Percentiles rank a stretch among this genome's conserved stretches.
Conservation (phyloP, 225 moss, liverwort and hornwort species). For the Pseudoscleropodium purum region DNA sequence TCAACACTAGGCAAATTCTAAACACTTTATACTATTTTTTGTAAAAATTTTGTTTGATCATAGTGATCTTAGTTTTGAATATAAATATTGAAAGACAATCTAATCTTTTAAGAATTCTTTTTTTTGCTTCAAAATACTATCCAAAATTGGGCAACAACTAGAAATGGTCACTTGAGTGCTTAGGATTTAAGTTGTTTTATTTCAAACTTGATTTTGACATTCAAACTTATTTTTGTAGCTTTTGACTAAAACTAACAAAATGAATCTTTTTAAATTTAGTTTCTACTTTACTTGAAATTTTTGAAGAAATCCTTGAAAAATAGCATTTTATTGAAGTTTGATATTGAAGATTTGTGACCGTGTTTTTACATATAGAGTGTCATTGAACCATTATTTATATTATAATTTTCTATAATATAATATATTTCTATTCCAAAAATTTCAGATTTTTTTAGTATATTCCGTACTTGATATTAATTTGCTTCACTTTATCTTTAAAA, state of each 20-base stretch:
- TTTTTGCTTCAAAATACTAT: too few relatives aligned
- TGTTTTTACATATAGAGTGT: neutral
- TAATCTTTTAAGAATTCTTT: too few relatives aligned
- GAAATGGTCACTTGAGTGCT: too few relatives aligned
- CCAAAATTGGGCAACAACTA: too few relatives aligned
- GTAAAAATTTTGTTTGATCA: too few relatives aligned
- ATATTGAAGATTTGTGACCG: neutral
- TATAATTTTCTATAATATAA: neutral
- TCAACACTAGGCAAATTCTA: too few relatives aligned
- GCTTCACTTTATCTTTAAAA: neutral
- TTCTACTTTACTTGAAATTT: neutral
- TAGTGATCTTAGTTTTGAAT: too few relatives aligned
- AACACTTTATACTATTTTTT: too few relatives aligned
- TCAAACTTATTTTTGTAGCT: neutral
- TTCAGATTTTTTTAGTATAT: neutral
- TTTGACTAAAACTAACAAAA: neutral
- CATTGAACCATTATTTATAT: fast-evolving
- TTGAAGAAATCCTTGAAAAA: neutral
- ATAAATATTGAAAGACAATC: too few relatives aligned
- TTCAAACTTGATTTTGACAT: too few relatives aligned
- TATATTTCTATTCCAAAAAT: neutral
- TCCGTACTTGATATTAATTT: neutral
- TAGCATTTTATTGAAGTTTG: neutral
- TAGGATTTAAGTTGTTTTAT: too few relatives aligned
- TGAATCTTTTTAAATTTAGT: neutral